phyloP scores from a whole-genome alignment of 495 filamentous ascomycete species.

The Durotheca rogersii region DNA sequence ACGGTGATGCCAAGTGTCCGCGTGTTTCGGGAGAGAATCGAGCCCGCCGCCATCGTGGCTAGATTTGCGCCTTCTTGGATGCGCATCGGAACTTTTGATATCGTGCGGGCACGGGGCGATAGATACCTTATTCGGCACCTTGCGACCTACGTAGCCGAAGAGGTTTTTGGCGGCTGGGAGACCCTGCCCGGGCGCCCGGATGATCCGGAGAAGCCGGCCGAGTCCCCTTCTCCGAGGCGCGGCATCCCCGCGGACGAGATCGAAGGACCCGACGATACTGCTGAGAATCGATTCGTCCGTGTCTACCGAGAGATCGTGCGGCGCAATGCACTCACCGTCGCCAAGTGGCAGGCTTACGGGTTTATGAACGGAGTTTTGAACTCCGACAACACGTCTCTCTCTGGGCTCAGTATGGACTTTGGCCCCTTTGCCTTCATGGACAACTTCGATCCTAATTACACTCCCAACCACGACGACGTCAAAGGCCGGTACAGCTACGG shows the following conservation, averaged over 20 bases:
- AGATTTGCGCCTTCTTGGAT: slow-evolving; percentile 92
- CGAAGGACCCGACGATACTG: slow-evolving; percentile 61
- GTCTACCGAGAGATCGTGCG: slow-evolving; percentile 86
- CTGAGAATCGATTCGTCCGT: slow-evolving; percentile 82
- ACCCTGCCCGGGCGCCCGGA: slow-evolving; percentile 63
- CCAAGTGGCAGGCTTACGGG: slow-evolving; percentile 93
- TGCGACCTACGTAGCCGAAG: slow-evolving; percentile 78
- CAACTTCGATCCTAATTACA: slow-evolving; percentile 91
- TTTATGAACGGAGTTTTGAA: slow-evolving; percentile 96
- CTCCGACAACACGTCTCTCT: slow-evolving; percentile 93
- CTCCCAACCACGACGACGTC: slow-evolving; percentile 94
- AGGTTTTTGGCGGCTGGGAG: slow-evolving; percentile 84
- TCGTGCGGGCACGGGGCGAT: slow-evolving; percentile 79
- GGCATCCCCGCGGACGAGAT: slow-evolving; percentile 56
- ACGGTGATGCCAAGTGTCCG: slow-evolving; percentile 69
- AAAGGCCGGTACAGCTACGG: slow-evolving; percentile 84
- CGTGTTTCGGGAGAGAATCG: slow-evolving; percentile 77
- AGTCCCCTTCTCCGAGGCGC: slow-evolving; percentile 41
- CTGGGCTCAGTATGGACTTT: slow-evolving; percentile 86
- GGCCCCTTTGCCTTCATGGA: slow-evolving; percentile 97
- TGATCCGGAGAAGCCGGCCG: slow-evolving; percentile 43
- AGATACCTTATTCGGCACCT: slow-evolving; percentile 68
- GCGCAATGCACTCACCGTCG: slow-evolving; percentile 84
- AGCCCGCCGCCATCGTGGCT: slow-evolving; percentile 90
- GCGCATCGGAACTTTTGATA: slow-evolving; percentile 90